A percentile compares a stretch with the other conserved stretches of the same genome.
phyloP scores from a whole-genome alignment of 169 alveolate genomes.

The Plasmodium vivax region DNA sequence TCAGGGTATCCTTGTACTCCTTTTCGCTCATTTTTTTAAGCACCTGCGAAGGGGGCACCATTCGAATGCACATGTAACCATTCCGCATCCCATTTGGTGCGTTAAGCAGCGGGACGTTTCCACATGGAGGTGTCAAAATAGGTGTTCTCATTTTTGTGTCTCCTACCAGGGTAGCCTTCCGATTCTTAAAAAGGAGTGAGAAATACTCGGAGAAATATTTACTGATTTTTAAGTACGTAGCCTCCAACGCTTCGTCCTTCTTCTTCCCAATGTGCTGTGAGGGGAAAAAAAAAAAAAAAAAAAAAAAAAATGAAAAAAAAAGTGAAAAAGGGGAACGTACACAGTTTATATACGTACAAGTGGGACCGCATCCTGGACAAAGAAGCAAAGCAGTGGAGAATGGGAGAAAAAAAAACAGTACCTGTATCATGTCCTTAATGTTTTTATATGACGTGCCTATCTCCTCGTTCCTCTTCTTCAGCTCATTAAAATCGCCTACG shows the following conservation, averaged over 20 bases:
- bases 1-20: constrained; percentile 39
- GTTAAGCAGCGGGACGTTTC: neutral
- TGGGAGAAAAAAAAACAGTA: neutral
- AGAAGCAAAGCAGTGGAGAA: neutral
- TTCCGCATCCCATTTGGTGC: neutral
- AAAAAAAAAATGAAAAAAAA: neutral
- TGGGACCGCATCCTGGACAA: neutral
- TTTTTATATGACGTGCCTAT: constrained; percentile 39
- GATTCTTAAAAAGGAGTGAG: constrained; percentile 66
- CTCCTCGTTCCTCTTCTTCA: constrained; percentile 66
- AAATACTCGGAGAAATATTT: constrained; percentile 72
- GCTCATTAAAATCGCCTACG: constrained; percentile 66
- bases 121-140: neutral
- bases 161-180: constrained; percentile 69
- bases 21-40: constrained; percentile 57
- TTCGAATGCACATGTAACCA: neutral
- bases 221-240: constrained; percentile 68
- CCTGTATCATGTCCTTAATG: constrained; percentile 74
- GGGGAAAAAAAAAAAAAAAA: neutral
- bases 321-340: neutral
- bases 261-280: constrained; percentile 72
- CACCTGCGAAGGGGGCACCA: constrained; percentile 16
- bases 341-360: neutral
- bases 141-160: neutral
- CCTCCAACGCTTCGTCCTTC: constrained; percentile 74